Base-by-base conservation (phyloP, 331 rosid genomes). In the Quercus tomentella region DNA sequence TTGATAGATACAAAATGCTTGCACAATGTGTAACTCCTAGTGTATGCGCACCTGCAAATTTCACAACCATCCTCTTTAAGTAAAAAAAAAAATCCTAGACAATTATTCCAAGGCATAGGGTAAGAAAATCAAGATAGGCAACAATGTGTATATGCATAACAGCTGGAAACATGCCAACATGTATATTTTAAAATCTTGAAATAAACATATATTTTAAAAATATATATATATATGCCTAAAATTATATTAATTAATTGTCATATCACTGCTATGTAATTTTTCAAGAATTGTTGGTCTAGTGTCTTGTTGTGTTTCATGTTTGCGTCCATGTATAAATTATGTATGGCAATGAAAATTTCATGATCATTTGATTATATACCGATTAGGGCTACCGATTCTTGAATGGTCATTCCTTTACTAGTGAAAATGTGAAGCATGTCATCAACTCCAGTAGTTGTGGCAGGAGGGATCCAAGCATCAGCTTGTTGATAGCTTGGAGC, bases 301-400 rank as follows among this genome's bases (percentile, higher is more conserved):
- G 45, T 41, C 43, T 37, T 7, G 0, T 37, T 37, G 43, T 37
- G 43, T 37, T 37, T 37, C 45, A 60, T 60, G 15, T 5, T 25
- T 16, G 72, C n/a, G 21, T 41, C 45, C 21, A 31, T 35, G 52
- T 37, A 33, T 0, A 33, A 3, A 17, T 5, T 30, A 33, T 66
- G 49, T 11, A 35, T 9, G 71, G 0, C 15, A 5, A 18, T 31
- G 4, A 30, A 65, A 70, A 22, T 8, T 35, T 15, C 9, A 4
- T 71, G 15, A 9, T 71, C 60, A 71, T 43, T 37, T 71, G 7
- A 43, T 49, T 8, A 23, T 41, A 37, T 57, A 80, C 82, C 87
- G 41, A 80, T 66, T 60, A 80, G 74, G 70, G 80, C 85, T 2
- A 77, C 87, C 23, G 85, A 84, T 73, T 84, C 87, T 77, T 77